Evolutionary conservation across 2,329 filamentous ascomycete species (phyloP).

Genomic region (Zasmidium angulare): DNA sequence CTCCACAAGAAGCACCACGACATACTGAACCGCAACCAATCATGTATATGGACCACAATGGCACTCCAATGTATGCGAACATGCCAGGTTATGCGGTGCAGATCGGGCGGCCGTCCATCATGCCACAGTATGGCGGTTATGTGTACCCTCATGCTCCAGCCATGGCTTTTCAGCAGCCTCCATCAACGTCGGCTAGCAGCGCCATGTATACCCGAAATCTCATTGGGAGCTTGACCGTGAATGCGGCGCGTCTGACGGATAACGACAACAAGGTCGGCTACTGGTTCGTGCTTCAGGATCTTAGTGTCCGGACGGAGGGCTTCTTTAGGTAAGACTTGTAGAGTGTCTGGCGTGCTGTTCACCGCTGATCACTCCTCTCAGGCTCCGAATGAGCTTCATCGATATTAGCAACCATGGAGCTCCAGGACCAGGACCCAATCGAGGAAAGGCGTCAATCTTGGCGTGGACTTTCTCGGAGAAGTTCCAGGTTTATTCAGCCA

Average conservation of each 20-base stretch:
- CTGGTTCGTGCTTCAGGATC: slow-evolving; percentile 95
- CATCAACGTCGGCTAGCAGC: slow-evolving; percentile 52
- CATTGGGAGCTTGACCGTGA: slow-evolving; percentile 87
- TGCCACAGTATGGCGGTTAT: slow-evolving; percentile 12
- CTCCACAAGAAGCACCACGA: slow-evolving; percentile 41
- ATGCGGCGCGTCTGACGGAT: slow-evolving; percentile 80
- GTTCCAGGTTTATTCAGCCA: slow-evolving; percentile 93
- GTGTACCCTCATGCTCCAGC: slow-evolving; percentile 21
- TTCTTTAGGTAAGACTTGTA: slow-evolving; percentile 70
- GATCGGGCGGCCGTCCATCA: slow-evolving; percentile 15
- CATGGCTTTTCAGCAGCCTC: slow-evolving; percentile 26
- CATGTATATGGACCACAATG: slow-evolving; percentile 21
- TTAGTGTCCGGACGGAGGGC: slow-evolving; percentile 91
- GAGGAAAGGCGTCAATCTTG: slow-evolving; percentile 74
- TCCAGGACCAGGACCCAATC: slow-evolving; percentile 60
- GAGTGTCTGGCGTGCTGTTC: neutral
- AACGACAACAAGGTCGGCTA: slow-evolving; percentile 78
- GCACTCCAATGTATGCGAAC: slow-evolving; percentile 22
- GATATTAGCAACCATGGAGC: slow-evolving; percentile 63
- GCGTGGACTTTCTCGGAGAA: slow-evolving; percentile 82
- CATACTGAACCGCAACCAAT: slow-evolving; percentile 16
- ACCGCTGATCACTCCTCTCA: slow-evolving; percentile 31
- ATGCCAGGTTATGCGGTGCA: slow-evolving; percentile 20
- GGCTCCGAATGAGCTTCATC: slow-evolving; percentile 74
- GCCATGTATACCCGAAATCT: slow-evolving; percentile 95